Evolutionary conservation across 805 yeast genomes (phyloP).

Genomic region (Yamadazyma paraphyllophila): DNA sequence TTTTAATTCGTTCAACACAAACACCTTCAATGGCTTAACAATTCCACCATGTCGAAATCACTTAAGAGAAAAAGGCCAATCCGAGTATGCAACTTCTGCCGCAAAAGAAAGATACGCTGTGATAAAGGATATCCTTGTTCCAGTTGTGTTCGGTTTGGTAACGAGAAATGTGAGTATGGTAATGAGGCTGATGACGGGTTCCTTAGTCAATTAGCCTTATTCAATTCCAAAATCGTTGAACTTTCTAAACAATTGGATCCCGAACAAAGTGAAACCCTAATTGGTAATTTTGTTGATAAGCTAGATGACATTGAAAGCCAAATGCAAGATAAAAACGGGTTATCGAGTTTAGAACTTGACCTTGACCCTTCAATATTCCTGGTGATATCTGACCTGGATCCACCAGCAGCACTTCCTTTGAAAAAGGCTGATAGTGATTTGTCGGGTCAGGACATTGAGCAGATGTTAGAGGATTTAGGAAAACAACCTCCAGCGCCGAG

Average conservation of each 20-base stretch:
- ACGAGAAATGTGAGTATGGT: conserved; percentile 6
- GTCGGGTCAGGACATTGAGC: conserved; percentile 1
- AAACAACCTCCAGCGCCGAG: not conserved
- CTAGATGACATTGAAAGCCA: conserved; percentile 2
- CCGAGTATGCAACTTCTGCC: conserved; percentile 31
- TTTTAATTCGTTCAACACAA: too few relatives aligned
- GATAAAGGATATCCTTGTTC: conserved; percentile 36
- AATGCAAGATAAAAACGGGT: not conserved
- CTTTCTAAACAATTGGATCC: not conserved
- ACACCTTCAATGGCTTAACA: too few relatives aligned
- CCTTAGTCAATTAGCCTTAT: conserved; percentile 1
- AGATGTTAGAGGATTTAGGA: not conserved
- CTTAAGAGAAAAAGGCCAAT: conserved; percentile 5
- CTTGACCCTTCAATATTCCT: conserved; percentile 1
- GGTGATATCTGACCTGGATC: not conserved
- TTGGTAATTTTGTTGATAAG: not conserved
- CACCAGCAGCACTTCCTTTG: not conserved
- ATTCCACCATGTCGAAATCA: not conserved
- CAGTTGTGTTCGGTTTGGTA: conserved; percentile 27
- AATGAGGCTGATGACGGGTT: conserved; percentile 3
- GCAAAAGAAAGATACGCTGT: conserved; percentile 36
- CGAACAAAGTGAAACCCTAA: not conserved
- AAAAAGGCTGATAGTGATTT: not conserved
- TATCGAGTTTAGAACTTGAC: not conserved
- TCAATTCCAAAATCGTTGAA: conserved; percentile 2